Base-by-base conservation (phyloP, 108 stramenopile species). In the Aurantiochytrium sp. region DNA sequence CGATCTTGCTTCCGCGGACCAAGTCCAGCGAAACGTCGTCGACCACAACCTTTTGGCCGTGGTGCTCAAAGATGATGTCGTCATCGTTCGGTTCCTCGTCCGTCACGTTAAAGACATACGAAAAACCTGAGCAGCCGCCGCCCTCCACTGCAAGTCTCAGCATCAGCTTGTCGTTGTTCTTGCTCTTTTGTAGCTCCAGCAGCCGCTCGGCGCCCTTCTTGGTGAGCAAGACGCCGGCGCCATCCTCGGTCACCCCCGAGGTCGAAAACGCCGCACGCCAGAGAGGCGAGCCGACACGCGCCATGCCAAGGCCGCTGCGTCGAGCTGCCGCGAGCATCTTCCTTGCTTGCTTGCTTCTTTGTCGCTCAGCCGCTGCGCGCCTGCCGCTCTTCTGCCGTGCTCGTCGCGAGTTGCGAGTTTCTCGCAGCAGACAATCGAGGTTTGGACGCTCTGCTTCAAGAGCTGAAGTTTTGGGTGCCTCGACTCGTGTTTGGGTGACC, bases 1-100 rank as follows among this genome's bases (percentile, higher is more conserved):
- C 97, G 58, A 98, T 95, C 21, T 95, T 98, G 55, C 96, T 93
- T n/a, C 98, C 98, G 60, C 91, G 55, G 10, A 99, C 89, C 25
- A 97, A 94, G 5, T 95, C 96, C 53, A 98, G 89, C 12, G 96
- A 97, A 8, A 44, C 88, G 19, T 91, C 91, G 89, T 93, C 93
- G 16, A 93, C 91, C 16, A 93, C 92, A 47, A 93, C 76, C 58
- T 87, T 57, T 12, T 90, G 89, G 8, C 92, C 93, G 0, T 93
- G 92, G 53, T 92, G 90, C 58, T 90, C 92, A 44, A 90, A 88
- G 43, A 72, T 58, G 25, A 35, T 57, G 69, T 90, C 91, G 5
- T 92, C 88, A 10, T 19, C 53, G 4, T 21, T 43, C 60, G 58
- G 51, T 23, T 44, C 12, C 43, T 43, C 58, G 18, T 92, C 92